Evolutionary conservation across 495 filamentous ascomycete genomes (phyloP), one percentile per base, ranked within the genome.

Genomic region (Bombardia bombarda): DNA sequence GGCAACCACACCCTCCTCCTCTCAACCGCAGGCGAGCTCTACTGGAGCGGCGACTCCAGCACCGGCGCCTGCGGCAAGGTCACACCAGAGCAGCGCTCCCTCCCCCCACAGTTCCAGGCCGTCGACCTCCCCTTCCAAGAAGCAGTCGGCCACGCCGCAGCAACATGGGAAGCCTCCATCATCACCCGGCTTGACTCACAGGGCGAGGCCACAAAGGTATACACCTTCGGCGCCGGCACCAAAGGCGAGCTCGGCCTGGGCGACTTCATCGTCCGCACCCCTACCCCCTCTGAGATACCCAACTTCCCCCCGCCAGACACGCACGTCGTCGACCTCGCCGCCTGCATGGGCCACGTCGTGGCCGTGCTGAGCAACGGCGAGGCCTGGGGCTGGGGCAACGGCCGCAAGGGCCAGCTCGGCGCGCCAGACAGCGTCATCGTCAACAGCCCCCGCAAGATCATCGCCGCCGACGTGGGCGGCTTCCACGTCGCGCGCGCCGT

Each of bases 1-100:
- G 90, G 90, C 6, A 97, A 95, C 60, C 88, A 95, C 60, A 95
- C 87, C 0, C 61, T 95, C 3, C 46, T 94, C 4, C 62, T 92
- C 2, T 72, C 74, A 20, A 49, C 68, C 12, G 52, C 65, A 19
- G 83, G 83, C 5, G 40, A 52, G 13, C 64, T 86, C 9, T 84
- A 78, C 58, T 73, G 73, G 36, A 66, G 74, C n/a, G 87, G 90
- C 0, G 70, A 74, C 40, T 66, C 76, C 42, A 61, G 55, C 0
- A 72, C 73, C 47, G 78, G 78, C 9, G 69, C 78, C 37, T 78
- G 72, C 52, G 77, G 78, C 32, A 38, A 52, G 1, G 38, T 58
- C 7, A 26, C 43, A 4, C 10, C 46, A 1, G 26, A 44, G 14
- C 37, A 45, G 6, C 28, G 26, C 1, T 26, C 38, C 8, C 33